Conservation (phyloP, 139 green algal species). For the Penium margaritaceum region DNA sequence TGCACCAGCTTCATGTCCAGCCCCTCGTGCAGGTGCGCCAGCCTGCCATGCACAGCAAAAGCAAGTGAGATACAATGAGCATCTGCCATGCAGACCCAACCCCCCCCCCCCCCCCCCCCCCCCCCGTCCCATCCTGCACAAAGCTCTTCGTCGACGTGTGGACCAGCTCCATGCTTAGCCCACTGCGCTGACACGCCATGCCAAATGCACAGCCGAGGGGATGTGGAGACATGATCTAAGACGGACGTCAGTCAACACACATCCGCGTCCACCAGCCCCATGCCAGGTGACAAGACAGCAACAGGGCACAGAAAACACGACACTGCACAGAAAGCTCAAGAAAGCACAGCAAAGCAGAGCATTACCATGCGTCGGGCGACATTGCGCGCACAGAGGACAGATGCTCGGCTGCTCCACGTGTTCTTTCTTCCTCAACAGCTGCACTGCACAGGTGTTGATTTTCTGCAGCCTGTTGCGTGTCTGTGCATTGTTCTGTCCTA, state of each 20-base stretch:
- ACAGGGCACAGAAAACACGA: too few species aligned
- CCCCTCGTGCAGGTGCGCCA: slow-evolving; percentile 35
- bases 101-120: not conserved
- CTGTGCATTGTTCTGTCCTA: too few species aligned
- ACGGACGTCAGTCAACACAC: too few species aligned
- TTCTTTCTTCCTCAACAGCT: too few species aligned
- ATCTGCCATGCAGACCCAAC: not conserved
- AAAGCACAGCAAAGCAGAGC: too few species aligned
- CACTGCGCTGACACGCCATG: not conserved
- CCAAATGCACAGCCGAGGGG: not conserved
- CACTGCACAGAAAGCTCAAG: too few species aligned
- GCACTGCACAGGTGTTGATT: too few species aligned
- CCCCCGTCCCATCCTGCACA: not conserved
- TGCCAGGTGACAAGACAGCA: too few species aligned
- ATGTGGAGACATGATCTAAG: not conserved
- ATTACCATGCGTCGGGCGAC: too few species aligned
- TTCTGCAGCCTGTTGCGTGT: too few species aligned
- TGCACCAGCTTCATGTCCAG: slow-evolving; percentile 27
- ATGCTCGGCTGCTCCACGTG: too few species aligned
- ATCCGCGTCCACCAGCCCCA: too few species aligned
- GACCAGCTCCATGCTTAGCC: not conserved
- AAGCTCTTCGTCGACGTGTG: not conserved
- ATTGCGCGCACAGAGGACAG: not conserved
- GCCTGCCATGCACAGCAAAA: not conserved
- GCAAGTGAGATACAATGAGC: not conserved